Conservation (phyloP, 257 asterid species). For the Solanum clarkiae region DNA sequence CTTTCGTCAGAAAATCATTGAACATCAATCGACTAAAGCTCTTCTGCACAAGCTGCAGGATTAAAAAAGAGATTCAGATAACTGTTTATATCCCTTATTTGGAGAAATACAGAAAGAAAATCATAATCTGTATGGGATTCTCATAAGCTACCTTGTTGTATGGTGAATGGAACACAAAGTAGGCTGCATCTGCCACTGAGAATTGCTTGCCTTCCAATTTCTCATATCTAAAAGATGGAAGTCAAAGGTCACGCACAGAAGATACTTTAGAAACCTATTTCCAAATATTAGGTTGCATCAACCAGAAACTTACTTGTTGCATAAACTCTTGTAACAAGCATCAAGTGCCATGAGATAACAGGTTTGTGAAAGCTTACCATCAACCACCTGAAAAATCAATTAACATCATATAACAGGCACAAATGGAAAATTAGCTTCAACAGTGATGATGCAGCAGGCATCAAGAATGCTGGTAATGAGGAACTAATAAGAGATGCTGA, state of each 20-base stretch:
- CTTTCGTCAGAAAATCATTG: slow-evolving; percentile 60
- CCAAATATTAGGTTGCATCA: neutral
- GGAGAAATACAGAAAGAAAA: neutral
- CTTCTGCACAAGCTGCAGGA: slow-evolving; percentile 93
- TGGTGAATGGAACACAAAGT: slow-evolving; percentile 92
- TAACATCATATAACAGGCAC: neutral
- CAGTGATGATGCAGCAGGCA: neutral
- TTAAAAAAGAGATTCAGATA: neutral
- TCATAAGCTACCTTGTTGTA: slow-evolving; percentile 74
- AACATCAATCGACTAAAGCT: slow-evolving; percentile 79
- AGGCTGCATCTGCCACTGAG: slow-evolving; percentile 65
- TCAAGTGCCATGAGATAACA: slow-evolving; percentile 98
- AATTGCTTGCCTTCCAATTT: slow-evolving; percentile 76
- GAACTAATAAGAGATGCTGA: neutral
- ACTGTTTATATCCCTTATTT: neutral
- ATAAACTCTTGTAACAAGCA: slow-evolving; percentile 80
- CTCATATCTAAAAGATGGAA: slow-evolving; percentile 44
- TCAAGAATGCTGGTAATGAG: neutral
- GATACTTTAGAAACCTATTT: neutral
- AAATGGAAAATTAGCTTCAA: neutral
- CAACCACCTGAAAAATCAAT: slow-evolving; percentile 59
- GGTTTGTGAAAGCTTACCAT: slow-evolving; percentile 98
- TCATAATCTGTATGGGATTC: neutral
- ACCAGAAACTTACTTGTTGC: slow-evolving; percentile 45
- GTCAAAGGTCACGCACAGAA: neutral